Base-by-base conservation (phyloP, 2,329 filamentous ascomycete genomes). In the Parastagonospora nodorum region DNA sequence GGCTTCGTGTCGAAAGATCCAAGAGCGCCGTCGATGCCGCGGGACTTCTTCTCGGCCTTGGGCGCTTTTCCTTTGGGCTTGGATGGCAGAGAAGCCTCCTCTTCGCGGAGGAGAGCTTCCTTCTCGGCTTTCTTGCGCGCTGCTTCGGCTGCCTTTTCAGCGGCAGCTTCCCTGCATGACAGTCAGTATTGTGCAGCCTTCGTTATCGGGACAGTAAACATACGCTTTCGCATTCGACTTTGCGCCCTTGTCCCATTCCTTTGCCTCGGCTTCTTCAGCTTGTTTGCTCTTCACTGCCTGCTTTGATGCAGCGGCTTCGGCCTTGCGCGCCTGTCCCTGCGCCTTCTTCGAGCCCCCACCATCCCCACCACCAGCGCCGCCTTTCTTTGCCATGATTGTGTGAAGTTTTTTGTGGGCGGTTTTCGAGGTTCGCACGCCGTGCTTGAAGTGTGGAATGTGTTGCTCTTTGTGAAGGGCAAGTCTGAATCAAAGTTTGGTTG, bases 81-180 rank as follows among this genome's bases (percentile, higher is more conserved):
- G 61, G 61, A 85, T 79, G 66, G 83, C 76, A 63, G 83, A 77
- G 49, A 83, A 56, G 83, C 87, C 70, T 97, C 93, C 75, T 99
- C 94, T 69, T 89, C 92, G 50, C 86, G 87, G 32, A 92, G 77
- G 19, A 92, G 78, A 9, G 92, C 90, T 1, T 95, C 92, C 42
- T 88, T 88, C 73, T 97, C 94, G 44, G 92, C 93, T 77, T 96
- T 97, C 77, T 96, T 96, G 49, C 88, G 86, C 2, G 89, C 89
- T 48, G 82, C 84, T 69, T 95, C 90, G 48, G 88, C 88, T 63
- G 89, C 92, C 77, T 93, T 96, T 42, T 86, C 87, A 42, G 88
- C 89, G 46, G 92, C 91, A 31, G 88, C 88, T 64, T 95, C 91
- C 72, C 92, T 96, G 63, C 58, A 43, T 11, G 15, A 9, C 33